These are phyloP conservation scores for Aureobasidium sp. DNA, from an alignment of 2,329 filamentous ascomycete genomes.

Conservation along the genomic window DNA sequence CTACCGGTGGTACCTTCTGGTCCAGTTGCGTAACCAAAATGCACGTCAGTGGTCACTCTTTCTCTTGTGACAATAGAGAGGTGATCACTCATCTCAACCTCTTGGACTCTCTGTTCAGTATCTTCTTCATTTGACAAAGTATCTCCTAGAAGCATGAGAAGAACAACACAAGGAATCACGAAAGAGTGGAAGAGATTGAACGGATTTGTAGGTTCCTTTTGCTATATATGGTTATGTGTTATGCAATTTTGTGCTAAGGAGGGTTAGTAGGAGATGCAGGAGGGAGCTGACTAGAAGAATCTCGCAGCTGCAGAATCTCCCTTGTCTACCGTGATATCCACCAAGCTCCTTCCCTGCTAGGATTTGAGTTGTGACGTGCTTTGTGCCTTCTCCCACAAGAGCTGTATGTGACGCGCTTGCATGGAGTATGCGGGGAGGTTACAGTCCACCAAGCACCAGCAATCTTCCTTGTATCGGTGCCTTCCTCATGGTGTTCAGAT, in stretches of 20 bases:
- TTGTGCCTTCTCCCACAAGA: not conserved
- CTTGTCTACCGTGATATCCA: not conserved
- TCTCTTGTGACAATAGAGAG: too few relatives aligned
- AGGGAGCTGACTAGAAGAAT: not conserved
- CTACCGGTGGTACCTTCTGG: too few relatives aligned
- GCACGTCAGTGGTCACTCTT: too few relatives aligned
- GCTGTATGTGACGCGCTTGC: not conserved
- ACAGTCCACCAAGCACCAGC: not conserved
- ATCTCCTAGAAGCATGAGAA: too few relatives aligned
- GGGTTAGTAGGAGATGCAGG: not conserved
- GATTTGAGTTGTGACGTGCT: not conserved
- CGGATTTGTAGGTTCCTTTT: not conserved
- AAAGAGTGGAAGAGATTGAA: not conserved
- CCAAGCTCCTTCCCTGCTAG: not conserved
- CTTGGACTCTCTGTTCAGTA: too few relatives aligned
- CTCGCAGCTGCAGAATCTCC: not conserved
- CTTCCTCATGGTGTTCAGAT: not conserved
- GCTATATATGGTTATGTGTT: not conserved
- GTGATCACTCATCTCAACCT: too few relatives aligned
- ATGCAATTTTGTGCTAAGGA: not conserved
- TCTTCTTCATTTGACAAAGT: too few relatives aligned
- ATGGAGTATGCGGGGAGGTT: not conserved
- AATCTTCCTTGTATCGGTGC: not conserved
- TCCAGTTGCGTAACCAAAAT: too few relatives aligned
- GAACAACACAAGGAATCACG: too few relatives aligned